Evolutionary conservation across 148 eudicot genomes (phyloP).

Genomic region (Dysphania ambrosioides): DNA sequence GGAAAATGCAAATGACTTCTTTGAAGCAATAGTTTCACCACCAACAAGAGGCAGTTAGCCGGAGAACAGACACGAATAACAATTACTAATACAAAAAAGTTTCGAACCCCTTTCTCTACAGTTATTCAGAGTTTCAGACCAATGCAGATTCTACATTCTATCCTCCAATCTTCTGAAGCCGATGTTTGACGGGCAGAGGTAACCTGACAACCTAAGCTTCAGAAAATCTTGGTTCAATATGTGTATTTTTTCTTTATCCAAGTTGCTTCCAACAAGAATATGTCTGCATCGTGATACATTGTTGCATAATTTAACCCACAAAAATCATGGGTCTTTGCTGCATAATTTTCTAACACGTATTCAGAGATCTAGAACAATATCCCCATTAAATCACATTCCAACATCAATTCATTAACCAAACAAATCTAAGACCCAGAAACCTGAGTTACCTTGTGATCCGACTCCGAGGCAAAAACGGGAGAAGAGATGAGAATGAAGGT

Average conservation of each 20-base stretch:
- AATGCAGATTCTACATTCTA: no score
- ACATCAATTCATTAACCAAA: conserved; percentile 9
- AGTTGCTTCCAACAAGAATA: no score
- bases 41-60: neutral
- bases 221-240: no score
- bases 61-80: neutral
- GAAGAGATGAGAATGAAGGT: conserved; percentile 35
- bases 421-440: neutral
- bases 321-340: neutral
- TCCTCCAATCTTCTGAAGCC: no score
- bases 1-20: neutral
- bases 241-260: no score
- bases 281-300: neutral
- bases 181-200: no score
- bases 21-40: neutral
- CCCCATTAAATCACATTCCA: conserved; percentile 9
- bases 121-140: no score
- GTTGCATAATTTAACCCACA: neutral
- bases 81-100: no score
- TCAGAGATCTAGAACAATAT: neutral
- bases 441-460: conserved; percentile 66
- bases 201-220: no score
- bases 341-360: no score
- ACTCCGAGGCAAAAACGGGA: conserved; percentile 50
- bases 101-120: no score